Percentiles rank a stretch among this genome's conserved stretches.
phyloP scores from a whole-genome alignment of 1,139 yeast species.

The Saccharomyces hybrid region DNA sequence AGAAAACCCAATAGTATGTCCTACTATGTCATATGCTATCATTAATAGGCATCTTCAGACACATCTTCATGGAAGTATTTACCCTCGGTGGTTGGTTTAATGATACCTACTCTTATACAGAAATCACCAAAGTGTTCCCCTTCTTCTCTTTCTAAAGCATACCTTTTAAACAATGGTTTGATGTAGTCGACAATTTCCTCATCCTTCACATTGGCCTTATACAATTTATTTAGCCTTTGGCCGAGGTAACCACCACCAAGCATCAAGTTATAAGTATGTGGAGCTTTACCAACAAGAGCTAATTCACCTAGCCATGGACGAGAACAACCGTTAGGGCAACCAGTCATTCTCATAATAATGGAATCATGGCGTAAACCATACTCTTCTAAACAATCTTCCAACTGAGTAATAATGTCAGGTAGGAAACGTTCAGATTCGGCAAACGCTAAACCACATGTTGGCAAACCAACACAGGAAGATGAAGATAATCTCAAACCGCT shows the following conservation, averaged over 20 bases:
- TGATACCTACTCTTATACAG: slow-evolving; percentile 74
- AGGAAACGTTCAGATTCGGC: slow-evolving; percentile 96
- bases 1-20: neutral
- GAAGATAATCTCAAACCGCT: slow-evolving; percentile 83
- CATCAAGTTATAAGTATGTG: slow-evolving; percentile 87
- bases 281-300: slow-evolving; percentile 92
- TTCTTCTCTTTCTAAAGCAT: slow-evolving; percentile 86
- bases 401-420: slow-evolving; percentile 71
- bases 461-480: slow-evolving; percentile 97
- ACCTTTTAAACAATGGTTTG: slow-evolving; percentile 81
- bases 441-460: slow-evolving; percentile 98
- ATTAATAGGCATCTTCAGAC: slow-evolving; percentile 55
- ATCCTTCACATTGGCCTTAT: slow-evolving; percentile 81
- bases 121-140: slow-evolving; percentile 96
- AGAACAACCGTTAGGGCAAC: slow-evolving; percentile 98
- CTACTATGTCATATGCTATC: neutral
- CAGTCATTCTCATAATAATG: slow-evolving; percentile 96
- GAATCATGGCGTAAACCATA: slow-evolving; percentile 92
- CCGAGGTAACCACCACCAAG: slow-evolving; percentile 97
- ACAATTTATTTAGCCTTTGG: slow-evolving; percentile 84
- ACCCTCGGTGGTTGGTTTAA: slow-evolving; percentile 85
- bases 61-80: slow-evolving; percentile 91
- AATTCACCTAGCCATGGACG: slow-evolving; percentile 98
- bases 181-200: slow-evolving; percentile 73
- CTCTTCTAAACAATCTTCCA: slow-evolving; percentile 84